These are phyloP conservation scores for Gastrolobium bilobum DNA, from an alignment of 306 rosid genomes.

Conservation along the genomic window DNA sequence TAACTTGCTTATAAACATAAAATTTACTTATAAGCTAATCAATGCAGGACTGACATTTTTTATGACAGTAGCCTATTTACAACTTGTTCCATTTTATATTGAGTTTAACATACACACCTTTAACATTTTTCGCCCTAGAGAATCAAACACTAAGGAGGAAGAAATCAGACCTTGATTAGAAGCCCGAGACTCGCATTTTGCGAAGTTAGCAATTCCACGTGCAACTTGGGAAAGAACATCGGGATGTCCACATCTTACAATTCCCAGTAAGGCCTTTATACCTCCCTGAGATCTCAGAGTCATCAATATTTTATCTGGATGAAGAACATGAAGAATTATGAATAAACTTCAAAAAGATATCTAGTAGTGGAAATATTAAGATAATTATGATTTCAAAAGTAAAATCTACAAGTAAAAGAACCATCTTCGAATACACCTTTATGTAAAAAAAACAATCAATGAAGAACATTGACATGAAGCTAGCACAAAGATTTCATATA, in stretches of 20 bases:
- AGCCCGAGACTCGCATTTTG: slow-evolving; percentile 97
- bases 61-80: background rate
- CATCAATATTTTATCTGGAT: slow-evolving; percentile 82
- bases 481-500: background rate
- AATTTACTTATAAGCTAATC: background rate
- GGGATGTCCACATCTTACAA: slow-evolving; percentile 96
- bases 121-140: slow-evolving; percentile 5
- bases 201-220: slow-evolving; percentile 96
- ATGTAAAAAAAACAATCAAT: slow-evolving; percentile 32
- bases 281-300: slow-evolving; percentile 94
- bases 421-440: slow-evolving; percentile 1
- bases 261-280: slow-evolving; percentile 92
- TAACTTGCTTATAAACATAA: background rate
- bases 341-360: slow-evolving; percentile 19
- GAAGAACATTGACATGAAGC: slow-evolving; percentile 23
- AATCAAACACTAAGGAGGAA: slow-evolving; percentile 7
- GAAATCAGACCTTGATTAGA: slow-evolving; percentile 77
- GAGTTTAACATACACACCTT: background rate
- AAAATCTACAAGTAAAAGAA: slow-evolving; percentile 18
- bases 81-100: slow-evolving; percentile 30
- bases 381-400: background rate
- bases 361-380: slow-evolving; percentile 15
- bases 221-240: slow-evolving; percentile 99
- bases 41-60: slow-evolving; percentile 16
- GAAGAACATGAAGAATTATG: slow-evolving; percentile 25